Evolutionary conservation across 257 asterid species (phyloP).

Genomic region (Scutellaria minor): DNA sequence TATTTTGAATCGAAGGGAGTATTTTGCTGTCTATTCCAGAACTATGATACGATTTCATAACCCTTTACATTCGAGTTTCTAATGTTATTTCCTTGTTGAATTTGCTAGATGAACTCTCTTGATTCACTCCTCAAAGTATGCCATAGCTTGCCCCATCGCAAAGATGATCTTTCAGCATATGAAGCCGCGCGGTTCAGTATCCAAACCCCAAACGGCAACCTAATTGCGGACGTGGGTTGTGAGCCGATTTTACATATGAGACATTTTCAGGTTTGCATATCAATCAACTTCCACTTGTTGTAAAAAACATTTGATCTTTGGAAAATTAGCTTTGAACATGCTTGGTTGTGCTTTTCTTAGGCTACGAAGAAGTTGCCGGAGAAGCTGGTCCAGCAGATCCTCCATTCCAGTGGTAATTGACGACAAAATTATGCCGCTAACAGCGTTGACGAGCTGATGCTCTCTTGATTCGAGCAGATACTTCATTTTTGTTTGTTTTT

Average conservation of each 20-base stretch:
- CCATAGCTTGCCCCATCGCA: conserved; percentile 64
- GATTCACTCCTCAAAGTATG: conserved; percentile 78
- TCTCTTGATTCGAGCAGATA: conserved; percentile 4
- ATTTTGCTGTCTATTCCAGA: conserved; percentile 2
- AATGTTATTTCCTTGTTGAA: conserved; percentile 9
- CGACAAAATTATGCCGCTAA: conserved; percentile 23
- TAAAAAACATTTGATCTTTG: neutral
- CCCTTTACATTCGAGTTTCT: neutral
- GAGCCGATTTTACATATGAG: conserved; percentile 98
- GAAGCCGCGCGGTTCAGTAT: conserved; percentile 86
- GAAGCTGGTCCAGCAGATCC: conserved; percentile 74
- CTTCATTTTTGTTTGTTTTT: neutral
- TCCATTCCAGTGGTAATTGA: conserved; percentile 42
- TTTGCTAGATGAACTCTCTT: conserved; percentile 87
- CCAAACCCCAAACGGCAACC: conserved; percentile 81
- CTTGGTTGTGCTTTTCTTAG: conserved; percentile 41
- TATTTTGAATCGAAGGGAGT: neutral
- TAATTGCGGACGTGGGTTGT: conserved; percentile 93
- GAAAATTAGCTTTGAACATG: neutral
- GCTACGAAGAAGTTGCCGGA: conserved; percentile 79
- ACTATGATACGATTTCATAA: neutral
- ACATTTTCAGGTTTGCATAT: conserved; percentile 77
- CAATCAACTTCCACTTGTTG: neutral
- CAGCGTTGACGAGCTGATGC: neutral
- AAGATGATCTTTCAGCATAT: conserved; percentile 57